phyloP scores from a whole-genome alignment of 305 asterid species.

The Fraxinus sp. region DNA sequence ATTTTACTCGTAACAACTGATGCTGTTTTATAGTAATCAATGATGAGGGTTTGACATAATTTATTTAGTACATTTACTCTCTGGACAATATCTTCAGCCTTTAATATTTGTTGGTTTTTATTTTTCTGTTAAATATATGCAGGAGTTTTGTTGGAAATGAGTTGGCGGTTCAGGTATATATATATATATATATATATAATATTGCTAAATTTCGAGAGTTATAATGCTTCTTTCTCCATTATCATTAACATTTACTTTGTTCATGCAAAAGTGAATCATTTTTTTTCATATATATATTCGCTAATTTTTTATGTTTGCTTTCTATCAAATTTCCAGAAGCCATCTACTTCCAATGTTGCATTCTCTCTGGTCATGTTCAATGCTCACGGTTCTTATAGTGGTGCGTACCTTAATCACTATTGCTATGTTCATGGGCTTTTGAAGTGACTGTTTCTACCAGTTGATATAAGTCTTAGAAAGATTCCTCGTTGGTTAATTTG shows the following conservation, averaged over 20 bases:
- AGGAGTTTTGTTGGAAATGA: slow-evolving; percentile 72
- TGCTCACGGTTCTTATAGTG: slow-evolving; percentile 70
- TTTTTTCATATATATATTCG: background rate
- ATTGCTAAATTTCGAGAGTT: background rate
- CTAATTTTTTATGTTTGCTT: slow-evolving; percentile 4
- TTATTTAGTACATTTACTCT: background rate
- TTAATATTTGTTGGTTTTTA: slow-evolving; percentile 9
- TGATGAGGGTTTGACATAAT: background rate
- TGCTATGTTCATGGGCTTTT: background rate
- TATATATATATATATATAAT: slow-evolving; percentile 4
- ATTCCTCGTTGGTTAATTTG: background rate
- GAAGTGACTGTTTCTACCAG: background rate
- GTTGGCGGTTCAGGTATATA: slow-evolving; percentile 46
- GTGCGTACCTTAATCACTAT: slow-evolving; percentile 39
- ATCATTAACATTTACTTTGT: background rate
- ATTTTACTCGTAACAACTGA: background rate
- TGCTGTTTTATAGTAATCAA: background rate
- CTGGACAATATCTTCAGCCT: slow-evolving; percentile 11
- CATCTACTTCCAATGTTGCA: slow-evolving; percentile 44
- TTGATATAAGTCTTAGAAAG: background rate
- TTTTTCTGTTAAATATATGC: slow-evolving; percentile 23
- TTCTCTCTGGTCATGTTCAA: slow-evolving; percentile 72
- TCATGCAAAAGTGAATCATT: background rate
- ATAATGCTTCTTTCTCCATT: background rate
- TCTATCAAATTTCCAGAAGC: slow-evolving; percentile 49